Evolutionary conservation across 148 eudicot genomes (phyloP), one percentile per base, ranked within the genome.

Genomic region (Simmondsia chinensis): DNA sequence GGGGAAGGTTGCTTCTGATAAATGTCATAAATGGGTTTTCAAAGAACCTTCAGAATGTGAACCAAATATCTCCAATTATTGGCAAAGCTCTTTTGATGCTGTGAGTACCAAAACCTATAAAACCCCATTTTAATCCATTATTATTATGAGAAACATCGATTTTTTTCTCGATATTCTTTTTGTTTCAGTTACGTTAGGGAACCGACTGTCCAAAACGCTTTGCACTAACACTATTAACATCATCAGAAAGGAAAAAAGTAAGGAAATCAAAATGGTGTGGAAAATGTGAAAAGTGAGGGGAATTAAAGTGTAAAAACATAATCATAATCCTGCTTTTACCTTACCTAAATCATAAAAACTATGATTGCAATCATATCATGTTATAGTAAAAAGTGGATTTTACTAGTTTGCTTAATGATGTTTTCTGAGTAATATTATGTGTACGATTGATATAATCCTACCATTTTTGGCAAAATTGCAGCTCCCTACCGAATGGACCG

Each of bases 1-100:
- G 97, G 97, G 97, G 50, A 91, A 85, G 60, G 97, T 91, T 59
- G 97, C 97, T 68, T 91, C 97, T 53, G 97, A 91, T 82, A 91
- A 91, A 74, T 91, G 97, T 60, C 97, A 91, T 69, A 91, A 91
- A 65, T 91, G 97, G 97, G 97, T 91, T 7, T 91, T 91, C 79
- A 91, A 91, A 70, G 97, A 91, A 59, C 97, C 97, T 55, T 64
- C 95, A 14, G 97, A 85, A 68, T 69, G 79, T 70, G 97, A 91
- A 54, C 86, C 87, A 50, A 91, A 91, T 47, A 79, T 76, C 23
- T 76, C 97, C 33, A 91, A 91, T 55, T 91, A 82, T 64, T 91
- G 95, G 97, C 95, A 85, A 69, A 91, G 95, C 50, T 91, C 97
- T 18, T 91, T 91, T 66, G 97, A 91, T 79, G 95, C 97, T 71